A percentile compares a stretch with the other conserved stretches of the same genome.
Conservation (phyloP, 768 basidiomycete species). For the Podaxis sp. region DNA sequence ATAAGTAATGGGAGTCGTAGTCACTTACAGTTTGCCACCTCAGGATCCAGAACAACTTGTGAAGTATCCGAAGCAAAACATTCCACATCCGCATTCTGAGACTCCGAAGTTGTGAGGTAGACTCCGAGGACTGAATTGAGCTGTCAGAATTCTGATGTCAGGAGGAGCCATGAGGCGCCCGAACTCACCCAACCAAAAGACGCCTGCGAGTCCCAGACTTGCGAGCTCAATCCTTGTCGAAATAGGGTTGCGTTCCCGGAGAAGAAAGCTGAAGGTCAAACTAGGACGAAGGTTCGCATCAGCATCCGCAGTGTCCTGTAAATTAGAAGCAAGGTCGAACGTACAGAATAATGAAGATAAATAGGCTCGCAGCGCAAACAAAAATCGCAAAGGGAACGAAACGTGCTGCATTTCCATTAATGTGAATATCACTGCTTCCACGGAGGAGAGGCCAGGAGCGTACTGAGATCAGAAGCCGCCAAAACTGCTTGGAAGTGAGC, state of each 20-base stretch:
- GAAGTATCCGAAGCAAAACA: slow-evolving; percentile 65
- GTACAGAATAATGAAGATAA: slow-evolving; percentile 68
- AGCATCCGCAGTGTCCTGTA: neutral
- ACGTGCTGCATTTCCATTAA: slow-evolving; percentile 53
- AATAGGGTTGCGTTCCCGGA: slow-evolving; percentile 72
- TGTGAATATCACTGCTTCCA: slow-evolving; percentile 16
- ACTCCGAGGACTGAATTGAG: slow-evolving; percentile 62
- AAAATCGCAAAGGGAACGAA: slow-evolving; percentile 87
- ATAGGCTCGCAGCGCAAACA: slow-evolving; percentile 67
- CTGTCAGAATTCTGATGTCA: slow-evolving; percentile 18
- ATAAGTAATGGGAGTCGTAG: neutral
- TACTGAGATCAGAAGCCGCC: slow-evolving; percentile 79
- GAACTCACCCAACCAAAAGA: slow-evolving; percentile 75
- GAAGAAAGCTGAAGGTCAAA: slow-evolving; percentile 61
- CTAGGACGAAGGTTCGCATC: slow-evolving; percentile 31
- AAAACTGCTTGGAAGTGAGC: slow-evolving; percentile 74
- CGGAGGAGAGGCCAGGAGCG: slow-evolving; percentile 25
- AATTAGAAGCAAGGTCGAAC: slow-evolving; percentile 25
- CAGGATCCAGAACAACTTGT: slow-evolving; percentile 49
- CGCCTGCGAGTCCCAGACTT: slow-evolving; percentile 66
- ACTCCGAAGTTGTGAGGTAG: slow-evolving; percentile 72
- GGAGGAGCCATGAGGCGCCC: slow-evolving; percentile 2
- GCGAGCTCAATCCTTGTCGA: slow-evolving; percentile 76
- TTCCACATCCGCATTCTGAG: slow-evolving; percentile 78
- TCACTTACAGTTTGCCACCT: slow-evolving; percentile 64